phyloP scores from a whole-genome alignment of 495 filamentous ascomycete species.

The Geoglossum glabrum region DNA sequence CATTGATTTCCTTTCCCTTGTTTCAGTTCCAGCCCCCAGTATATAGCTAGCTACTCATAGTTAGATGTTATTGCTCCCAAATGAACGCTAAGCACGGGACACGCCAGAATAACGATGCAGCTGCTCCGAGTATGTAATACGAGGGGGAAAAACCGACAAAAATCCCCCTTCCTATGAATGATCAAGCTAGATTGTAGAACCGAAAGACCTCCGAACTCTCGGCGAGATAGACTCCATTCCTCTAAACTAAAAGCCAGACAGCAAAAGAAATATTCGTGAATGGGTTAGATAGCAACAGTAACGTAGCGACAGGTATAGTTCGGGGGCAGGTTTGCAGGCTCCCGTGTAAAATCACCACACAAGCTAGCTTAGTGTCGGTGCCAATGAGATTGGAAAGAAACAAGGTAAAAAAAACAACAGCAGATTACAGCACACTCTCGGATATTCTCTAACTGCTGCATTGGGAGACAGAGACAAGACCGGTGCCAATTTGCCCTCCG shows the following conservation, averaged over 20 bases:
- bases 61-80: too few relatives aligned
- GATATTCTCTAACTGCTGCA: too few relatives aligned
- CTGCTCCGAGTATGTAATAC: neutral
- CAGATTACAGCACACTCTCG: neutral
- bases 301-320: too few relatives aligned
- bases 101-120: neutral
- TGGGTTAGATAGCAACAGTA: neutral
- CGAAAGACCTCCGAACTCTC: neutral
- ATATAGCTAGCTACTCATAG: too few relatives aligned
- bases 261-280: neutral
- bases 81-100: too few relatives aligned
- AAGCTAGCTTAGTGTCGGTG: neutral
- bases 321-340: neutral
- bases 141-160: too few relatives aligned
- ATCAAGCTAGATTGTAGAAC: neutral
- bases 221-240: neutral
- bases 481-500: neutral
- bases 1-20: too few relatives aligned
- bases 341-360: neutral
- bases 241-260: neutral
- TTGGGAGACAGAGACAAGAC: neutral
- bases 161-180: too few relatives aligned
- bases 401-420: neutral
- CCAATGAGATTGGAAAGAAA: neutral
- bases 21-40: too few relatives aligned